phyloP scores from a whole-genome alignment of 805 yeast genomes.

The Ogataea henricii region DNA sequence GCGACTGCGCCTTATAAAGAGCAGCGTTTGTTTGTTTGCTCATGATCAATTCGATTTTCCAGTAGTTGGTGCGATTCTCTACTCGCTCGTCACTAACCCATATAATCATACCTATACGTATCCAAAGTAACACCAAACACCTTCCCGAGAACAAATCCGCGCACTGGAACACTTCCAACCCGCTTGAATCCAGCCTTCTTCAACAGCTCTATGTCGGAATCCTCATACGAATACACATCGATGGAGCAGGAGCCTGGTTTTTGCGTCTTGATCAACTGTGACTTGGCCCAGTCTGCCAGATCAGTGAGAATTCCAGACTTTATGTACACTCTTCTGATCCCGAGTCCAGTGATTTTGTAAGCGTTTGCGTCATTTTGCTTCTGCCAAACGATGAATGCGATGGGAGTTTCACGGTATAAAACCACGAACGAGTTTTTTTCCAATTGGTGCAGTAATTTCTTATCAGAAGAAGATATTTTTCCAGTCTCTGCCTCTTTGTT shows the following conservation, averaged over 20 bases:
- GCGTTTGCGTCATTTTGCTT: constrained; percentile 34
- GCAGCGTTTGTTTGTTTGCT: too few species aligned
- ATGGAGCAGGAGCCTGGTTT: constrained; percentile 41
- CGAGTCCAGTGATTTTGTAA: constrained; percentile 56
- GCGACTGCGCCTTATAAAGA: too few species aligned
- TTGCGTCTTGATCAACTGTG: constrained; percentile 42
- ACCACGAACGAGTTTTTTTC: constrained; percentile 54
- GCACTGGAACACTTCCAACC: constrained; percentile 24
- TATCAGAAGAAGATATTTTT: constrained; percentile 22
- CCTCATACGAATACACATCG: constrained; percentile 57
- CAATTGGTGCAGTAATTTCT: constrained; percentile 27
- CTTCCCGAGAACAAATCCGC: constrained; percentile 14
- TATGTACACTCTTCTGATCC: constrained; percentile 68
- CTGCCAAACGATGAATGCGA: constrained; percentile 57
- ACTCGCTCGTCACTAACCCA: too few species aligned
- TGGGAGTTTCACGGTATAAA: constrained; percentile 68
- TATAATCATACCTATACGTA: constrained; percentile 16
- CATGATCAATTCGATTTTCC: too few species aligned
- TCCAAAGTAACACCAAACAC: constrained; percentile 25
- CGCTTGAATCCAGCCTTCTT: constrained; percentile 45
- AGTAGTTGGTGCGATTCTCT: too few species aligned
- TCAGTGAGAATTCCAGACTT: constrained; percentile 65
- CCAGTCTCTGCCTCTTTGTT: constrained; percentile 5
- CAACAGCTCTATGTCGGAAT: constrained; percentile 39
- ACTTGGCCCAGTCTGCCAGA: constrained; percentile 60